Evolutionary conservation across 345 rosid genomes (phyloP).

Genomic region (Melaleuca quinquenervia): DNA sequence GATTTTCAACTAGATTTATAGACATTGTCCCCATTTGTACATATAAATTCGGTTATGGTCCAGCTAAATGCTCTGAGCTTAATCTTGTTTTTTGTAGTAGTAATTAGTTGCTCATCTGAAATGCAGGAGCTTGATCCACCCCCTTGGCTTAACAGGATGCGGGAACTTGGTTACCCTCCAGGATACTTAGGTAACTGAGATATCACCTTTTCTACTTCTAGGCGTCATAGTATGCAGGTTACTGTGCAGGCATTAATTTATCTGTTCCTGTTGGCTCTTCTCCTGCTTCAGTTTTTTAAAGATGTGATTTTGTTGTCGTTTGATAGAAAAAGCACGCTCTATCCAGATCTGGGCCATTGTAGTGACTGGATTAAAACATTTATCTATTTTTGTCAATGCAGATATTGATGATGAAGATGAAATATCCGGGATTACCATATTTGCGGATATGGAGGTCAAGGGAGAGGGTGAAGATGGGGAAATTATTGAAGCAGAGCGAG

Average conservation of each 20-base stretch:
- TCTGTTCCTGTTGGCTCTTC: not conserved
- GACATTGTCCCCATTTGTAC: not conserved
- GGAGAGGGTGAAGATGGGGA: constrained; percentile 67
- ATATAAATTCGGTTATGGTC: not conserved
- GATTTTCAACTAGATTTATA: not conserved
- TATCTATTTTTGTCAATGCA: constrained; percentile 10
- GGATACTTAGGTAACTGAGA: constrained; percentile 68
- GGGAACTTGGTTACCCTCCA: constrained; percentile 91
- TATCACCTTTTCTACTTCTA: not conserved
- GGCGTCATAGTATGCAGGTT: not conserved
- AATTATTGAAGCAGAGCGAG: constrained; percentile 27
- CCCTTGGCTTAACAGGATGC: constrained; percentile 96
- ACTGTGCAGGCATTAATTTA: not conserved
- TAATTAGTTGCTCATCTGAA: not conserved
- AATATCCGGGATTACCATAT: constrained; percentile 75
- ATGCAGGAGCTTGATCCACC: constrained; percentile 96
- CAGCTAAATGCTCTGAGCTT: not conserved
- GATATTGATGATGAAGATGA: constrained; percentile 49
- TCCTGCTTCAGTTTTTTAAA: not conserved
- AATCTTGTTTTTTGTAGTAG: not conserved
- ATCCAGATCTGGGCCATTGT: not conserved
- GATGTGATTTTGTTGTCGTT: not conserved
- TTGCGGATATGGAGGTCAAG: constrained; percentile 37
- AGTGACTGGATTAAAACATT: not conserved
- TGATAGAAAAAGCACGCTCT: not conserved